Evolutionary conservation across 192 early-diverging fungal species (phyloP).

Genomic region (Linnemannia exigua): DNA sequence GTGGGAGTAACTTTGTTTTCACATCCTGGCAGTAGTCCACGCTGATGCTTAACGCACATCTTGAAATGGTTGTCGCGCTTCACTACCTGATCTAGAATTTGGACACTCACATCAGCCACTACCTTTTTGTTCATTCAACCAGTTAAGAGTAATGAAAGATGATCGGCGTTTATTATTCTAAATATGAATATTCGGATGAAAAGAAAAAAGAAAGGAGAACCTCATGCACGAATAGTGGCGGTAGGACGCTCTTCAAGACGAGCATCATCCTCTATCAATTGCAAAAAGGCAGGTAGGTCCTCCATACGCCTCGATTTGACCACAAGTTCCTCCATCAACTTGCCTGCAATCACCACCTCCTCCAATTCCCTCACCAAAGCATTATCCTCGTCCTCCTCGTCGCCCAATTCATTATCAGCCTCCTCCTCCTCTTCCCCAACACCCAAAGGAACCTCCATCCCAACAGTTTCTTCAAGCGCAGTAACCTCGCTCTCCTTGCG

Average conservation of each 20-base stretch:
- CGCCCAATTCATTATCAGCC: too few species aligned
- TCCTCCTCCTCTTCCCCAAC: not conserved
- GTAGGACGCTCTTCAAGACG: not conserved
- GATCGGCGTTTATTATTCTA: too few species aligned
- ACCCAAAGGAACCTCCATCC: not conserved
- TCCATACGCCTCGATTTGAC: not conserved
- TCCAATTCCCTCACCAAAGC: not conserved
- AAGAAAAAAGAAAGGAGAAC: too few species aligned
- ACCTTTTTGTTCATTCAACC: too few species aligned
- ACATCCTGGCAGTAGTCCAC: not conserved
- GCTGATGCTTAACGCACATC: not conserved
- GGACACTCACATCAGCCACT: too few species aligned
- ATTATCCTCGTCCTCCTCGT: not conserved
- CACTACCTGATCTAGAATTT: too few species aligned
- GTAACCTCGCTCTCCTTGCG: constrained; percentile 16
- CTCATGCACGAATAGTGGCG: not conserved
- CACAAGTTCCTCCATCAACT: constrained; percentile 4
- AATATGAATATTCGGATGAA: too few species aligned
- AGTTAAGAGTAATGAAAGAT: too few species aligned
- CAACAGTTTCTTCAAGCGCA: not conserved
- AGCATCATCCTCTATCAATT: not conserved
- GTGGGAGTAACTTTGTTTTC: not conserved
- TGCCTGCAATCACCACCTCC: not conserved
- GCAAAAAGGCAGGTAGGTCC: not conserved
- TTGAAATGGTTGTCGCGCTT: too few species aligned